Evolutionary conservation across 208 protist species (phyloP).

Genomic region (Leishmania martiniquensis): DNA sequence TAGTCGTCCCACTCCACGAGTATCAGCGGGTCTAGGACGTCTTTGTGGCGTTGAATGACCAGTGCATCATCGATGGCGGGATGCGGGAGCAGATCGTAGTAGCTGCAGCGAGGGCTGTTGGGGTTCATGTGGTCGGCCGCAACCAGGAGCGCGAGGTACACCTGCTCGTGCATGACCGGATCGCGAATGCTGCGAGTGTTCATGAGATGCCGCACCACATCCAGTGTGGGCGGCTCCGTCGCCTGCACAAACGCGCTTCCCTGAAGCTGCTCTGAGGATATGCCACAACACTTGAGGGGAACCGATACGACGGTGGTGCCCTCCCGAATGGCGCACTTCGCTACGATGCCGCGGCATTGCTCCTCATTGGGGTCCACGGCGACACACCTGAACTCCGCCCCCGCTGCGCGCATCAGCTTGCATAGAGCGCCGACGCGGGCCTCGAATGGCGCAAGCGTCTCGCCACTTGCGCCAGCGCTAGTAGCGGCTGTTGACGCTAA

Average conservation of each 20-base stretch:
- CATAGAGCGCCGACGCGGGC: conserved; percentile 33
- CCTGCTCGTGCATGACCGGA: conserved; percentile 71
- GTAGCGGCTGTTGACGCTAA: conserved; percentile 3
- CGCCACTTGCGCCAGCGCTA: conserved; percentile 6
- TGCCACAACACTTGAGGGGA: conserved; percentile 43
- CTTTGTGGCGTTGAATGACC: conserved; percentile 71
- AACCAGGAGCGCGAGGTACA: conserved; percentile 71
- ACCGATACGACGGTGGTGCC: conserved; percentile 70
- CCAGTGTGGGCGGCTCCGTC: conserved; percentile 45
- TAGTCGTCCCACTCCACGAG: conserved; percentile 88
- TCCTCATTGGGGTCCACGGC: conserved; percentile 38
- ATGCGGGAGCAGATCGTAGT: conserved; percentile 73
- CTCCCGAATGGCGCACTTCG: conserved; percentile 45
- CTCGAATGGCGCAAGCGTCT: conserved; percentile 16
- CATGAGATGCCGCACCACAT: conserved; percentile 58
- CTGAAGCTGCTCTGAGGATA: conserved; percentile 49
- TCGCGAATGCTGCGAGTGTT: conserved; percentile 62
- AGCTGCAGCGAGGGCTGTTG: conserved; percentile 42
- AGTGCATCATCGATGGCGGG: conserved; percentile 68
- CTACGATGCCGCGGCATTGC: conserved; percentile 59
- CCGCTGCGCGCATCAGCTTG: conserved; percentile 17
- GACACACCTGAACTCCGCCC: conserved; percentile 54
- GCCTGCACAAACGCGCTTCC: conserved; percentile 29
- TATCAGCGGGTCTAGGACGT: conserved; percentile 60
- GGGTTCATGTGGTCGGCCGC: conserved; percentile 61